Percentiles rank a stretch among this genome's conserved stretches.
Evolutionary conservation across 2,329 filamentous ascomycete species (phyloP).

Genomic region (Clonostachys rhizophaga): DNA sequence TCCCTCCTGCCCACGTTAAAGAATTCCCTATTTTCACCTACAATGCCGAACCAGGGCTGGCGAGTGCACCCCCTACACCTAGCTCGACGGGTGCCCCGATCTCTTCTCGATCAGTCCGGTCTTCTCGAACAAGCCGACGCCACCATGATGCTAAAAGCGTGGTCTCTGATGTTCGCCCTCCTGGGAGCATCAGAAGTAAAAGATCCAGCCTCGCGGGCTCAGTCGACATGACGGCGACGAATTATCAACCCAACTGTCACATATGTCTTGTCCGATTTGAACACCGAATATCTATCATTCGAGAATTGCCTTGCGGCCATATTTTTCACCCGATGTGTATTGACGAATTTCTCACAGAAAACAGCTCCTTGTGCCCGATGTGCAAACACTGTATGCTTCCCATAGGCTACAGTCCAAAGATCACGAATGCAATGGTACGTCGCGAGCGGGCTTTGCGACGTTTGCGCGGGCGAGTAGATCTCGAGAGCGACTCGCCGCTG

Average conservation of each 20-base stretch:
- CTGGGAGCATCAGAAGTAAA: constrained; percentile 27
- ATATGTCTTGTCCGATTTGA: constrained; percentile 85
- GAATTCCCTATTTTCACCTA: constrained; percentile 79
- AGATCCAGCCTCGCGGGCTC: constrained; percentile 25
- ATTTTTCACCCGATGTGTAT: constrained; percentile 94
- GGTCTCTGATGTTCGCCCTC: constrained; percentile 14
- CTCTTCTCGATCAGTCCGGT: constrained; percentile 20
- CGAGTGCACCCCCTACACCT: constrained; percentile 27
- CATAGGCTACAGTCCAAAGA: constrained; percentile 56
- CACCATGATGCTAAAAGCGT: constrained; percentile 20
- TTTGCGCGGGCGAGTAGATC: constrained; percentile 47
- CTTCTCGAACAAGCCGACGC: constrained; percentile 18
- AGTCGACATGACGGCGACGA: constrained; percentile 36
- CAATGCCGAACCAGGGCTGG: constrained; percentile 44
- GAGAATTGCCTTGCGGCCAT: constrained; percentile 84
- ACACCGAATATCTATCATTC: constrained; percentile 64
- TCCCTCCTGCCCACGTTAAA: constrained; percentile 67
- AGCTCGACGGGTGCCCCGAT: constrained; percentile 15
- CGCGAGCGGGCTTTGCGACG: constrained; percentile 67
- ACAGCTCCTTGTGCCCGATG: constrained; percentile 83
- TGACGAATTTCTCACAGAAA: constrained; percentile 72
- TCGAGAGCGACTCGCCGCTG: constrained; percentile 29
- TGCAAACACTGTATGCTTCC: constrained; percentile 85
- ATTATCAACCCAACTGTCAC: constrained; percentile 78
- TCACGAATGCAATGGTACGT: constrained; percentile 84